Conservation (phyloP, 202 grass and related monocot species). For the Eragrostis tef region DNA sequence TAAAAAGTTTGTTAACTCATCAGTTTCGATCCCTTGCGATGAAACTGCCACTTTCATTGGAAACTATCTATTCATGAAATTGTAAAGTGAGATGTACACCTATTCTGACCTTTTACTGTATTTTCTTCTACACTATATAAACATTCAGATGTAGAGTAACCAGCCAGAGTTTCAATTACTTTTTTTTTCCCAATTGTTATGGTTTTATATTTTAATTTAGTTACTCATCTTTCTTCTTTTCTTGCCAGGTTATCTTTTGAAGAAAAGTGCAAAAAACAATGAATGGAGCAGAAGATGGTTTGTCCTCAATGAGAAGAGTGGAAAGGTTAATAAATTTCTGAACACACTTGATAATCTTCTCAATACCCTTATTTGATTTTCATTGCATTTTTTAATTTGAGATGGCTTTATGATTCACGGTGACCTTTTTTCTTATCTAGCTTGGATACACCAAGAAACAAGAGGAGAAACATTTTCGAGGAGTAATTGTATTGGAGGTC, state of each 20-base stretch:
- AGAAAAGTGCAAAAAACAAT: conserved; percentile 99
- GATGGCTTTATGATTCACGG: conserved; percentile 39
- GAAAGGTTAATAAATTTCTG: conserved; percentile 75
- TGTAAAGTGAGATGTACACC: conserved; percentile 6
- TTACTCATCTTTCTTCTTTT: conserved; percentile 37
- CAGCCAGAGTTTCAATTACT: not conserved
- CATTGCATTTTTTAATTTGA: conserved; percentile 39
- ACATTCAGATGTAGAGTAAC: conserved; percentile 32
- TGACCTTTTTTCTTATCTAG: conserved; percentile 54
- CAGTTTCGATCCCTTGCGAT: conserved; percentile 31
- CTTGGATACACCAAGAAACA: conserved; percentile 99
- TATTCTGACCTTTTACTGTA: conserved; percentile 14
- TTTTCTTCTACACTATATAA: conserved; percentile 33
- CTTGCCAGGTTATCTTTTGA: conserved; percentile 80
- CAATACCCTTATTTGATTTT: conserved; percentile 31
- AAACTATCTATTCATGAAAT: conserved; percentile 29
- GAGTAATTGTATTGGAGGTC: conserved; percentile 93
- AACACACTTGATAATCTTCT: conserved; percentile 40
- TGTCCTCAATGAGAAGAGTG: conserved; percentile 97
- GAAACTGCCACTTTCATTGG: conserved; percentile 14
- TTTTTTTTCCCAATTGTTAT: conserved; percentile 28
- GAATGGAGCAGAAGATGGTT: conserved; percentile 98
- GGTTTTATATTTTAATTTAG: conserved; percentile 36
- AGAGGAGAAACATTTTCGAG: conserved; percentile 95
- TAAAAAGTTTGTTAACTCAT: not conserved